Percentiles rank a stretch among this genome's conserved stretches.
Conservation (phyloP, 2,329 filamentous ascomycete genomes). For the Paecilomyces fulvus region DNA sequence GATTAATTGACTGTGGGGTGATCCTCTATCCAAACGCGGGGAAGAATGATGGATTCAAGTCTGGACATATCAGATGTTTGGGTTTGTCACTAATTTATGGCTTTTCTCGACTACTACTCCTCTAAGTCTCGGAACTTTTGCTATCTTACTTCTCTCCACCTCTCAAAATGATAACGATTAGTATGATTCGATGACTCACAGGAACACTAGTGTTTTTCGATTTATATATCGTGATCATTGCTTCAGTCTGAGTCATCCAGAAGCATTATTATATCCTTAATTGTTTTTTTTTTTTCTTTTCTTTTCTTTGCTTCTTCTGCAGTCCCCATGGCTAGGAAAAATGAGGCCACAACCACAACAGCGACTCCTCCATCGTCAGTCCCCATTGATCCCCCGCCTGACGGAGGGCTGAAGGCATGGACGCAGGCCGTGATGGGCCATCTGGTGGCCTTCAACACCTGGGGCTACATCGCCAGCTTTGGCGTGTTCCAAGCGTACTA, state of each 20-base stretch:
- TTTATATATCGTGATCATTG: background rate
- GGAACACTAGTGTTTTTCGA: background rate
- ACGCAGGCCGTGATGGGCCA: slow-evolving; percentile 46
- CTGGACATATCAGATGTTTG: background rate
- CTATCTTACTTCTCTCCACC: no score
- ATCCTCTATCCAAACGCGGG: no score
- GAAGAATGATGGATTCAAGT: no score
- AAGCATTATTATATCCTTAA: background rate
- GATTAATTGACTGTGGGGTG: background rate
- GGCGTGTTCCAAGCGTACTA: slow-evolving; percentile 51
- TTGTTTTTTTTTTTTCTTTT: background rate
- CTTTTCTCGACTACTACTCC: no score
- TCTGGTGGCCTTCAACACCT: slow-evolving; percentile 50
- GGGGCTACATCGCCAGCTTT: slow-evolving; percentile 47
- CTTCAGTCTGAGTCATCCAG: background rate
- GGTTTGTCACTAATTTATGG: background rate
- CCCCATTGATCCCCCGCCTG: slow-evolving; percentile 30
- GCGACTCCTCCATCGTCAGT: background rate
- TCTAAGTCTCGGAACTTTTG: no score
- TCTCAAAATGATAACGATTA: no score
- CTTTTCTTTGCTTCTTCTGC: background rate
- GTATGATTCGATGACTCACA: background rate
- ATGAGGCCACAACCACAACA: background rate
- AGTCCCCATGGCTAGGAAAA: background rate
- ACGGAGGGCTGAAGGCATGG: slow-evolving; percentile 50